Conservation (phyloP, 1,284 basidiomycete species). For the Vanrija sp. region DNA sequence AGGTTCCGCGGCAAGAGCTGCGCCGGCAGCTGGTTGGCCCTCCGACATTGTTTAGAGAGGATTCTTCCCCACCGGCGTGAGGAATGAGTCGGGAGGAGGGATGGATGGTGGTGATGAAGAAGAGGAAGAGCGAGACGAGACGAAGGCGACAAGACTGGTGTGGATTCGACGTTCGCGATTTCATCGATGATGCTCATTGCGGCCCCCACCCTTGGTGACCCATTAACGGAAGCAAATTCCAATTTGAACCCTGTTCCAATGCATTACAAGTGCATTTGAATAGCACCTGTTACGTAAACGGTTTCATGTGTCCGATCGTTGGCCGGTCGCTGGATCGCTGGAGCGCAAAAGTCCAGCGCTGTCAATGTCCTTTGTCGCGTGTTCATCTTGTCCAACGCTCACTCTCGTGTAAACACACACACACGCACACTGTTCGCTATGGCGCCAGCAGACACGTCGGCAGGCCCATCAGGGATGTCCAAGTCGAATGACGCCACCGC, state of each 20-base stretch:
- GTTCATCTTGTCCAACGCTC: slow-evolving; percentile 2
- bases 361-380: neutral
- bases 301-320: too few relatives aligned
- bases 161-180: too few relatives aligned
- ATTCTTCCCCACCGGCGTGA: too few relatives aligned
- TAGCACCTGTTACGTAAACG: neutral
- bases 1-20: neutral
- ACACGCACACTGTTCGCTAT: too few relatives aligned
- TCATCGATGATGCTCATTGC: too few relatives aligned
- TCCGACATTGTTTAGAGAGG: too few relatives aligned
- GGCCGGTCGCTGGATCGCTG: too few relatives aligned
- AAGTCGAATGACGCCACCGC: neutral
- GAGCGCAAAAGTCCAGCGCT: neutral
- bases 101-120: too few relatives aligned
- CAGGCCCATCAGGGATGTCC: slow-evolving; percentile 1
- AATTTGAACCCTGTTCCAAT: neutral
- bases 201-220: too few relatives aligned
- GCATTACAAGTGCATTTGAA: neutral
- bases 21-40: slow-evolving; percentile 3
- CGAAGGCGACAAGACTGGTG: too few relatives aligned
- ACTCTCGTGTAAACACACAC: slow-evolving; percentile 4
- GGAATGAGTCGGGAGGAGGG: too few relatives aligned
- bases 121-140: too few relatives aligned
- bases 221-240: neutral
- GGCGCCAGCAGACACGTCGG: slow-evolving; percentile 3